Evolutionary conservation across 345 rosid genomes (phyloP).

Genomic region (Euphorbia tirucalli): DNA sequence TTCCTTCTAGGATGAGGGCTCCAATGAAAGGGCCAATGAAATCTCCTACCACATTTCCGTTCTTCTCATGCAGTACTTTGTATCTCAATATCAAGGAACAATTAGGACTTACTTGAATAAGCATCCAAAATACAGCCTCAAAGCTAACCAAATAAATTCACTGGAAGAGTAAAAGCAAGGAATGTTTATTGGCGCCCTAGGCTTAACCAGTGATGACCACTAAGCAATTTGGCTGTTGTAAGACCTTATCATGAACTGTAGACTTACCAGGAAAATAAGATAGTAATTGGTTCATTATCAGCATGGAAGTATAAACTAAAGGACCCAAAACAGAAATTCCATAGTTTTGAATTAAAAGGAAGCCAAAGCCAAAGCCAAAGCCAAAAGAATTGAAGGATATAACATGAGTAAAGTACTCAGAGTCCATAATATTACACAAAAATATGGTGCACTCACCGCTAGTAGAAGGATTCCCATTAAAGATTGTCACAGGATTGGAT

Average conservation of each 20-base stretch:
- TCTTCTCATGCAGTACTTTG: slow-evolving; percentile 1
- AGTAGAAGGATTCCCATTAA: slow-evolving; percentile 56
- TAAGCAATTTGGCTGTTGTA: background rate
- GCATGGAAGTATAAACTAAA: background rate
- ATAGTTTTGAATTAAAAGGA: background rate
- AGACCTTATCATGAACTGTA: background rate
- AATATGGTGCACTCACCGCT: slow-evolving; percentile 35
- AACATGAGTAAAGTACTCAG: background rate
- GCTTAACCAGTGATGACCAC: background rate
- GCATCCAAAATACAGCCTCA: background rate
- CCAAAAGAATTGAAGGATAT: background rate
- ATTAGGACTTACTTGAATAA: background rate
- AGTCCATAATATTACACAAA: slow-evolving; percentile 1
- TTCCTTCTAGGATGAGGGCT: background rate
- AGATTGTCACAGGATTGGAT: slow-evolving; percentile 70
- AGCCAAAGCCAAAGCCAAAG: background rate
- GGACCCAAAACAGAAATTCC: background rate
- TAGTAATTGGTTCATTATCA: background rate
- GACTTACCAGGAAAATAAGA: background rate
- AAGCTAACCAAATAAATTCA: background rate
- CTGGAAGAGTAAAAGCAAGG: background rate
- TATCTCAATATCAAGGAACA: background rate
- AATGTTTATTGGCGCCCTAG: background rate
- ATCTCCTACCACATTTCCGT: background rate
- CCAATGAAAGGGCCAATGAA: background rate